Evolutionary conservation across 176 grass and related monocot genomes (phyloP).

Genomic region (Carex pumila): DNA sequence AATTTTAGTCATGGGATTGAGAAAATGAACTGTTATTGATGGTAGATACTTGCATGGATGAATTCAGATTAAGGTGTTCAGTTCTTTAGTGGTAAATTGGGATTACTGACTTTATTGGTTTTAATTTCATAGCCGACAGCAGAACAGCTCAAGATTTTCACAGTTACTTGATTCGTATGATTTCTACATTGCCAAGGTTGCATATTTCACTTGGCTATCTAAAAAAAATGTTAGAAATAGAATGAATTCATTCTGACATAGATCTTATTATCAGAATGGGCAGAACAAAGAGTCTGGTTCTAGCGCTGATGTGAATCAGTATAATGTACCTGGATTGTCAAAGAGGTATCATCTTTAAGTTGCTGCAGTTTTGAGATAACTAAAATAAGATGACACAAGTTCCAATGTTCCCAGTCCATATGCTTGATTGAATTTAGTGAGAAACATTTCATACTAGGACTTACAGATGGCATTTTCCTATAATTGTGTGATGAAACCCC

Average conservation of each 20-base stretch:
- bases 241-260: not conserved
- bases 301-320: slow-evolving; percentile 29
- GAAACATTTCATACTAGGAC: not conserved
- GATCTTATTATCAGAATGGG: slow-evolving; percentile 18
- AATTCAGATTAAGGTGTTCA: not conserved
- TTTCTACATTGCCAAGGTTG: slow-evolving; percentile 47
- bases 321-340: slow-evolving; percentile 40
- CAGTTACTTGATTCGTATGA: slow-evolving; percentile 70
- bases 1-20: not conserved
- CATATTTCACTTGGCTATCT: slow-evolving; percentile 8
- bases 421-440: not conserved
- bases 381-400: not conserved
- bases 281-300: slow-evolving; percentile 13
- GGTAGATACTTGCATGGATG: not conserved
- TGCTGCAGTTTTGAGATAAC: not conserved
- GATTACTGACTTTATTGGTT: not conserved
- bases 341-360: slow-evolving; percentile 42
- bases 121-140: slow-evolving; percentile 27
- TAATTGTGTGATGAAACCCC: not conserved
- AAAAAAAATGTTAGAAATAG: not conserved
- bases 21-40: too few species aligned
- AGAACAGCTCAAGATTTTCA: slow-evolving; percentile 61
- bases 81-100: not conserved
- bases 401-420: not conserved
- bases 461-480: not conserved